A percentile compares a stretch with the other conserved stretches of the same genome.
Conservation (phyloP, 2,329 filamentous ascomycete species). For the Fusarium sp. region DNA sequence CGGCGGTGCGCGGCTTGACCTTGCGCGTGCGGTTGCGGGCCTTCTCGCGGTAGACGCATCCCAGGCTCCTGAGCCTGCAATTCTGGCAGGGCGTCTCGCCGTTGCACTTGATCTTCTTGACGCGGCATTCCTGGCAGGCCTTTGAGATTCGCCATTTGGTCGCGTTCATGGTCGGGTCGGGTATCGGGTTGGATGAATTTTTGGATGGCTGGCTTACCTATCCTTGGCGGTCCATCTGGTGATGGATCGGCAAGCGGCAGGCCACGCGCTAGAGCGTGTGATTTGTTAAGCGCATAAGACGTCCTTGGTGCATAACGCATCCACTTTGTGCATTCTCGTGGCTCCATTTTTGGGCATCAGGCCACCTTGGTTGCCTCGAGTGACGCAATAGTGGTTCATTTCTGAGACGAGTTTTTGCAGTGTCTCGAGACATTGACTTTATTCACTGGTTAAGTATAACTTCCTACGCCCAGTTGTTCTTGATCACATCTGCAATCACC, state of each 20-base stretch:
- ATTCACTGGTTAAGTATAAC: not conserved
- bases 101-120: conserved; percentile 50
- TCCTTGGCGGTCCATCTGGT: conserved; percentile 29
- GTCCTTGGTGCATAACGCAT: conserved; percentile 32
- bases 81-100: conserved; percentile 47
- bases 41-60: conserved; percentile 49
- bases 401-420: not conserved
- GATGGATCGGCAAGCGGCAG: conserved; percentile 9
- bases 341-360: conserved; percentile 10
- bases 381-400: conserved; percentile 4
- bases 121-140: conserved; percentile 50
- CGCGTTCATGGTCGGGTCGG: conserved; percentile 37
- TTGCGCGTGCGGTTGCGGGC: conserved; percentile 47
- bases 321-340: not conserved
- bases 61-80: conserved; percentile 41
- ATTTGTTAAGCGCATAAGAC: conserved; percentile 37
- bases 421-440: not conserved
- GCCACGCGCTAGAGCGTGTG: conserved; percentile 11
- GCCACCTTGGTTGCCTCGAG: not conserved
- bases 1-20: conserved; percentile 35
- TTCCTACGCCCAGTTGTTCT: conserved; percentile 59
- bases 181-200: not conserved
- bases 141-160: conserved; percentile 50
- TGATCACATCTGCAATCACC: conserved; percentile 77
- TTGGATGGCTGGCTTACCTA: conserved; percentile 19